A percentile compares a stretch with the other conserved stretches of the same genome.
Conservation (phyloP, 2,329 filamentous ascomycete genomes). For the Stromatinia cepivora region DNA sequence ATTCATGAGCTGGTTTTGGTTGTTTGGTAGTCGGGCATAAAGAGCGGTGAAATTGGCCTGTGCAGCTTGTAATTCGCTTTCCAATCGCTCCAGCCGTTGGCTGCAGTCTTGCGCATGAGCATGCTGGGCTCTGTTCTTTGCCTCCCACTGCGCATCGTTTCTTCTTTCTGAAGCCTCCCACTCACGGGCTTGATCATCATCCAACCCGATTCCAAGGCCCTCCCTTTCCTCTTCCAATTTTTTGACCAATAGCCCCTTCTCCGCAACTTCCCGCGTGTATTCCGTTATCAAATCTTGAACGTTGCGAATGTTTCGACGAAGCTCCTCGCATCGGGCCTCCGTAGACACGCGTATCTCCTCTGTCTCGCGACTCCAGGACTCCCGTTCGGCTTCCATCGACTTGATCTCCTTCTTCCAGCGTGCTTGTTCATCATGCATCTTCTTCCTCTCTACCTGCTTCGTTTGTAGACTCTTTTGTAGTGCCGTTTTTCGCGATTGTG, state of each 20-base stretch:
- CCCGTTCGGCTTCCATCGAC: conserved; percentile 57
- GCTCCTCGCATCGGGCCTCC: conserved; percentile 52
- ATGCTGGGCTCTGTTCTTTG: conserved; percentile 34
- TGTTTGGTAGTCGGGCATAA: conserved; percentile 33
- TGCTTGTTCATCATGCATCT: conserved; percentile 67
- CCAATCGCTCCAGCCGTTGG: conserved; percentile 35
- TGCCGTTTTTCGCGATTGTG: conserved; percentile 75
- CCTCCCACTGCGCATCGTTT: conserved; percentile 40
- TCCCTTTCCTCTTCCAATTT: conserved; percentile 70
- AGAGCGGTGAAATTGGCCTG: conserved; percentile 28
- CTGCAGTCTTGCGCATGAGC: conserved; percentile 31
- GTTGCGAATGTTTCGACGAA: conserved; percentile 56
- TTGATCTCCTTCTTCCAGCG: conserved; percentile 66
- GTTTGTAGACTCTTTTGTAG: conserved; percentile 72
- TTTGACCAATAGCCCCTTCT: conserved; percentile 70
- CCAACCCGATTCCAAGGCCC: conserved; percentile 60
- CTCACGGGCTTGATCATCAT: conserved; percentile 49
- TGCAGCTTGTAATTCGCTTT: conserved; percentile 30
- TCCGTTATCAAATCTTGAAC: conserved; percentile 57
- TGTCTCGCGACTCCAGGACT: conserved; percentile 56
- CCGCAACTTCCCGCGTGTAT: conserved; percentile 71
- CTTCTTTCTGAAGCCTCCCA: conserved; percentile 37
- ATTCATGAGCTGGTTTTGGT: conserved; percentile 37
- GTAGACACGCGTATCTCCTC: conserved; percentile 52
- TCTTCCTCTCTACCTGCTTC: conserved; percentile 66